phyloP scores from a whole-genome alignment of 768 basidiomycete genomes.

The Xanthoconium stramineum region DNA sequence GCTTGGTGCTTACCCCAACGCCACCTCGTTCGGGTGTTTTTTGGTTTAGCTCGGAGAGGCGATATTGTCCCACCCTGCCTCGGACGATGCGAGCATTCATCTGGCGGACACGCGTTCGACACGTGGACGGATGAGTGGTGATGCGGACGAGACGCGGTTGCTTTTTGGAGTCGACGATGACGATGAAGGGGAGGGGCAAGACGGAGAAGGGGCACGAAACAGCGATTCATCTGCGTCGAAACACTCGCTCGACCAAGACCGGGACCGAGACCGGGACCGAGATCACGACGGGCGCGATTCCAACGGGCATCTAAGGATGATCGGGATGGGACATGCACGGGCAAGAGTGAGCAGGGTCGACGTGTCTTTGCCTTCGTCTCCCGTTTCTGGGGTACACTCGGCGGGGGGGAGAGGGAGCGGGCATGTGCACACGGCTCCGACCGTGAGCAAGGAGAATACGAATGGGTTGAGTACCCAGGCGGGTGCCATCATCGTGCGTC shows the following conservation, averaged over 20 bases:
- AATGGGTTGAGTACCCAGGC: constrained; percentile 71
- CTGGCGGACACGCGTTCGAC: constrained; percentile 36
- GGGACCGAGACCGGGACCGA: background rate
- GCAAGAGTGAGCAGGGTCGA: constrained; percentile 51
- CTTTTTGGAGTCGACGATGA: constrained; percentile 27
- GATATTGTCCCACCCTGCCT: constrained; percentile 63
- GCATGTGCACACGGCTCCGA: no score
- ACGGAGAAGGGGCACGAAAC: background rate
- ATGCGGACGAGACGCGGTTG: constrained; percentile 13
- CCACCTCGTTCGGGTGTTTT: background rate
- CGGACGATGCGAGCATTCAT: constrained; percentile 36
- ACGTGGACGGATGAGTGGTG: constrained; percentile 3
- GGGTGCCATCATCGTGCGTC: constrained; percentile 78
- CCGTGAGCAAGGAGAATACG: constrained; percentile 8
- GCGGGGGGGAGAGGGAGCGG: no score
- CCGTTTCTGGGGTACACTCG: no score
- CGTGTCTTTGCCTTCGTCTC: constrained; percentile 24
- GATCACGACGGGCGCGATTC: background rate
- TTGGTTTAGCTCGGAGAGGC: constrained; percentile 71
- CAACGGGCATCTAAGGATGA: constrained; percentile 20
- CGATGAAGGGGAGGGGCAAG: constrained; percentile 16
- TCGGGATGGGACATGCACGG: constrained; percentile 38
- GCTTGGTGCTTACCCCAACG: constrained; percentile 13
- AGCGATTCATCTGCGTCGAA: background rate
- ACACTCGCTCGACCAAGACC: background rate